These are phyloP conservation scores for Tolypocladium ophioglossoides DNA, from an alignment of 2,329 filamentous ascomycete genomes.

Conservation along the genomic window DNA sequence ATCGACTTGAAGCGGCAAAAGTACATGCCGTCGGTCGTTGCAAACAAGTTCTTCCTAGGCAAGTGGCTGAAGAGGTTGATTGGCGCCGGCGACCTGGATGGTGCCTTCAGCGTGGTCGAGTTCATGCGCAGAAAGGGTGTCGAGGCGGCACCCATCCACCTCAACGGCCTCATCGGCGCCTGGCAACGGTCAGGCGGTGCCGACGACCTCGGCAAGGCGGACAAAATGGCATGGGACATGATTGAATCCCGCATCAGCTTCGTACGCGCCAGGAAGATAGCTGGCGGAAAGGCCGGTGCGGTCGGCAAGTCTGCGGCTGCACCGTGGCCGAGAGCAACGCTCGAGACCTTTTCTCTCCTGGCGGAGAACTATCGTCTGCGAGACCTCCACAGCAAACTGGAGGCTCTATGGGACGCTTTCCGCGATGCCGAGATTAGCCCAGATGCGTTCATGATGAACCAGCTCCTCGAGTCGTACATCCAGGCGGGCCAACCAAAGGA, in stretches of 20 bases:
- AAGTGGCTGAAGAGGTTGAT: slow-evolving; percentile 85
- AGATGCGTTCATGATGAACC: slow-evolving; percentile 70
- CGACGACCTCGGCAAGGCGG: slow-evolving; percentile 48
- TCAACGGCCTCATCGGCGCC: slow-evolving; percentile 73
- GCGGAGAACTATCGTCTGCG: slow-evolving; percentile 61
- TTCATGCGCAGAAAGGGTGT: slow-evolving; percentile 64
- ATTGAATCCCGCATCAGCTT: slow-evolving; percentile 56
- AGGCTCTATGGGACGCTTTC: slow-evolving; percentile 52
- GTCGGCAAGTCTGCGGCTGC: background rate
- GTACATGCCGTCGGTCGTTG: slow-evolving; percentile 36
- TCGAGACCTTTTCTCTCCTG: slow-evolving; percentile 70
- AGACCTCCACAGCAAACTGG: slow-evolving; percentile 44
- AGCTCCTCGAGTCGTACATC: slow-evolving; percentile 58
- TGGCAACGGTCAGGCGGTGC: slow-evolving; percentile 57
- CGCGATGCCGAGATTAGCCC: slow-evolving; percentile 52
- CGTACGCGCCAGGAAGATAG: slow-evolving; percentile 35
- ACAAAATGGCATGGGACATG: slow-evolving; percentile 66
- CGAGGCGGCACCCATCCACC: slow-evolving; percentile 59
- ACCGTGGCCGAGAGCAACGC: slow-evolving; percentile 47
- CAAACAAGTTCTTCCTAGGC: slow-evolving; percentile 73
- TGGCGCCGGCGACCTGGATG: slow-evolving; percentile 58
- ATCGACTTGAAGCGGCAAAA: slow-evolving; percentile 35
- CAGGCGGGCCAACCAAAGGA: slow-evolving; percentile 44
- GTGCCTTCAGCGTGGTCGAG: slow-evolving; percentile 61
- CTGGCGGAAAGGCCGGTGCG: background rate